Base-by-base conservation (phyloP, 352 stramenopile species). In the Pythium angustatum region DNA sequence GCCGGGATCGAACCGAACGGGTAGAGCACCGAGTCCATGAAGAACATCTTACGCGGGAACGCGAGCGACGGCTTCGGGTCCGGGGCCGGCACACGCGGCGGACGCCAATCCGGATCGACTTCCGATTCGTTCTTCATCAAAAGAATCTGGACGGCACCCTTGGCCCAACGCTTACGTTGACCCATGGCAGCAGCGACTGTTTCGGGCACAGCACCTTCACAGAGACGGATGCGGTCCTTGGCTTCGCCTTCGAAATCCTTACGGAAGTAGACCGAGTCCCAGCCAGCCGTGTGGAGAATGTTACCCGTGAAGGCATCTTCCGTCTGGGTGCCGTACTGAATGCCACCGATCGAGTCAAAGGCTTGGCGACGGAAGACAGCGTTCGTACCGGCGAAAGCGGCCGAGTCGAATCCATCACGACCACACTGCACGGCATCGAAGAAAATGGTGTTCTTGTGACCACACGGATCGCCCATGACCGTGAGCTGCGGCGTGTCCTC, bases 401-500 rank as follows among this genome's bases (percentile, higher is more conserved):
- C 85, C 17, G 81, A 96, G 60, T 96, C 87, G 62, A 92, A 96
- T 41, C 87, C 87, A 68, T 96, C 87, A 79, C 81, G 85, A 59
- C 87, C 85, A 69, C 81, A 93, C 76, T 94, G 85, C 68, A 94
- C 84, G 54, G 87, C 84, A 56, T 96, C 87, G 71, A 94, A 96
- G 83, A 96, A 96, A 80, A 91, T 96, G 31, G 87, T 92, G 67
- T 96, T 96, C 69, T 91, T 91, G 79, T 96, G 87, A 34, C 87
- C 87, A 77, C 84, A 94, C 3, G 87, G 87, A 70, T 96, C 87
- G 27, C 87, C 87, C 83, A 96, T 93, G 63, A 93, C 75, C 30
- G 79, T 81, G 49, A 96, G 43, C 66, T 96, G 87, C n/a, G 79
- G 79, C 15, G 76, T 88, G 73, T 96, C 87, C 48, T 93, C 81